A percentile compares a stretch with the other conserved stretches of the same genome.
Evolutionary conservation across 768 basidiomycete species (phyloP).

Genomic region (Lentinula sp.): DNA sequence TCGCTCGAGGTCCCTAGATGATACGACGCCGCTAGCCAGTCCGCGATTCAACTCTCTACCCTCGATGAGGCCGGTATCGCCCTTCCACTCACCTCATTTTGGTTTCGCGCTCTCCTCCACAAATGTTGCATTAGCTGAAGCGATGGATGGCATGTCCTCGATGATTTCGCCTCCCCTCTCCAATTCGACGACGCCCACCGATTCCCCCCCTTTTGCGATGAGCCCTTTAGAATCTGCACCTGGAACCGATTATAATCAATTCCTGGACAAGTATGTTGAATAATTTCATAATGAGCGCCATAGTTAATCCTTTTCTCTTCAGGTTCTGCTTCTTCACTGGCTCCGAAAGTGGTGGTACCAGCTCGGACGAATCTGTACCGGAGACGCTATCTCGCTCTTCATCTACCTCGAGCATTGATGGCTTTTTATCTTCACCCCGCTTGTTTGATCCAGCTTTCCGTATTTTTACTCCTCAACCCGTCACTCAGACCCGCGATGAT

Average conservation of each 20-base stretch:
- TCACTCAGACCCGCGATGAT: conserved; percentile 3
- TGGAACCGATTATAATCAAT: conserved; percentile 48
- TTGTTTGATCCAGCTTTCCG: conserved; percentile 13
- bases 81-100: conserved; percentile 31
- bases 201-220: neutral
- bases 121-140: conserved; percentile 9
- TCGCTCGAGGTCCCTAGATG: conserved; percentile 16
- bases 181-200: conserved; percentile 4
- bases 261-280: conserved; percentile 55
- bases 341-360: conserved; percentile 21
- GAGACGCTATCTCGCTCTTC: conserved; percentile 26
- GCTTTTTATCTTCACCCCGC: conserved; percentile 32
- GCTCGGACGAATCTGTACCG: conserved; percentile 6
- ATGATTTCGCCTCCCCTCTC: conserved; percentile 12
- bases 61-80: conserved; percentile 28
- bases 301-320: neutral
- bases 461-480: neutral
- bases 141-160: conserved; percentile 8
- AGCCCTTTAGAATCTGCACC: conserved; percentile 12
- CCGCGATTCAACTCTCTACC: conserved; percentile 8
- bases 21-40: conserved; percentile 16
- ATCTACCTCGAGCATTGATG: conserved; percentile 53
- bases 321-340: conserved; percentile 86
- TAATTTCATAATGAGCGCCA: conserved; percentile 8
- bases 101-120: conserved; percentile 8